Conservation (phyloP, 2,329 filamentous ascomycete genomes). For the Hyphodiscus sp. region DNA sequence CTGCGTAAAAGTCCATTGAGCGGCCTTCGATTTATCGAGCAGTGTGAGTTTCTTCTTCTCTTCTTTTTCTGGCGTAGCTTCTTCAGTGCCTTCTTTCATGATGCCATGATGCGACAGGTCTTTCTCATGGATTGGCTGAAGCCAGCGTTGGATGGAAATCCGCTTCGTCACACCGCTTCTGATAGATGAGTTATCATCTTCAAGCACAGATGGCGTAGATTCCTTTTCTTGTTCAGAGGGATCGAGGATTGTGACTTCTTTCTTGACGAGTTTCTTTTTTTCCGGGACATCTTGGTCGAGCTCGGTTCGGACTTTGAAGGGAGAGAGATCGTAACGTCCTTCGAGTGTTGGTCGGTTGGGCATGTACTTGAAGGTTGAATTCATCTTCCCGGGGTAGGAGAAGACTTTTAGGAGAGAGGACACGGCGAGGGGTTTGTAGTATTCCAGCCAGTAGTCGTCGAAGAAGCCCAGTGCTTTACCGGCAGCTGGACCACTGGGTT, state of each 20-base stretch:
- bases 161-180: conserved; percentile 36
- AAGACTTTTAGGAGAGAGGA: conserved; percentile 92
- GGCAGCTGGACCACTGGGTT: conserved; percentile 12
- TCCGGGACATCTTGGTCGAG: conserved; percentile 51
- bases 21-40: conserved; percentile 71
- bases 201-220: conserved; percentile 7
- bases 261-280: conserved; percentile 51
- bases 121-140: conserved; percentile 42
- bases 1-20: conserved; percentile 83
- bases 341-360: conserved; percentile 67
- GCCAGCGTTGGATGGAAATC: conserved; percentile 55
- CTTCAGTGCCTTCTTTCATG: conserved; percentile 43
- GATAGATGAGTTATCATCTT: conserved; percentile 38
- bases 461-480: conserved; percentile 45
- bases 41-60: conserved; percentile 48
- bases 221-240: conserved; percentile 41
- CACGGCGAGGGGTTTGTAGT: conserved; percentile 81
- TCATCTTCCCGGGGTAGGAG: conserved; percentile 69
- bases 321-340: conserved; percentile 75
- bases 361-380: conserved; percentile 78
- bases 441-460: conserved; percentile 97
- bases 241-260: conserved; percentile 64
- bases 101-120: conserved; percentile 38
- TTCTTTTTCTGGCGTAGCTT: conserved; percentile 17
- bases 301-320: conserved; percentile 73